Base-by-base conservation (phyloP, 148 eudicot species). In the Diospyros kaki region DNA sequence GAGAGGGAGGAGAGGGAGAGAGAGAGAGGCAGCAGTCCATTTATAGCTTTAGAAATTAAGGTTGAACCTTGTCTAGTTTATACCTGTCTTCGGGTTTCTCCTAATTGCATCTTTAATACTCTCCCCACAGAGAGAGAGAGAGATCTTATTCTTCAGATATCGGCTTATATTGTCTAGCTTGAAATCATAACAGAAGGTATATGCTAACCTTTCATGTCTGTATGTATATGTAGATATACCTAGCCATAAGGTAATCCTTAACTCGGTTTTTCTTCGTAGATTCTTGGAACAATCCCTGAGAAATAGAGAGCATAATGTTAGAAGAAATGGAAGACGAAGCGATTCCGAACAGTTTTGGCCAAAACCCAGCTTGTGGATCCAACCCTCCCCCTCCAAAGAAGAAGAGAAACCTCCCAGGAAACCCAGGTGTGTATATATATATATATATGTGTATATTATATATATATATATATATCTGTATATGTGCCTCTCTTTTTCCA, bases 321-420 rank as follows among this genome's bases (percentile, higher is more conserved):
- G 71, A 64, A 4, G 79, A 44, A 66, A 90, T 90, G 94, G 85
- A 75, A 67, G 87, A 90, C 66, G 89, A 88, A 83, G 86, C 75
- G 61, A 87, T 83, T 51, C 58, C 87, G 76, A 85, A 71, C 80
- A 86, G 84, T 64, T 87, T 87, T 61, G 63, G 78, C 58, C 86
- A 83, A 75, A 65, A 66, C 66, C 39, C 66, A 42, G 54, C 83
- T 85, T 41, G 78, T 81, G 17, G 67, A 85, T 87, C 91, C 73
- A 85, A 84, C 50, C 84, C 75, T 78, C 88, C 88, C 66, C 84
- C 87, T 66, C 52, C 80, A 69, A 94, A 94, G 84, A 90, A 83
- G 85, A 94, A 87, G 80, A 87, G 98, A 89, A 94, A 80, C 77
- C 85, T 86, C 4, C 98, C 98, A 44, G 98, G 98, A 46, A 89